A percentile compares a stretch with the other conserved stretches of the same genome.
Evolutionary conservation across 2,329 filamentous ascomycete species (phyloP).

Genomic region (Xylariales sp.): DNA sequence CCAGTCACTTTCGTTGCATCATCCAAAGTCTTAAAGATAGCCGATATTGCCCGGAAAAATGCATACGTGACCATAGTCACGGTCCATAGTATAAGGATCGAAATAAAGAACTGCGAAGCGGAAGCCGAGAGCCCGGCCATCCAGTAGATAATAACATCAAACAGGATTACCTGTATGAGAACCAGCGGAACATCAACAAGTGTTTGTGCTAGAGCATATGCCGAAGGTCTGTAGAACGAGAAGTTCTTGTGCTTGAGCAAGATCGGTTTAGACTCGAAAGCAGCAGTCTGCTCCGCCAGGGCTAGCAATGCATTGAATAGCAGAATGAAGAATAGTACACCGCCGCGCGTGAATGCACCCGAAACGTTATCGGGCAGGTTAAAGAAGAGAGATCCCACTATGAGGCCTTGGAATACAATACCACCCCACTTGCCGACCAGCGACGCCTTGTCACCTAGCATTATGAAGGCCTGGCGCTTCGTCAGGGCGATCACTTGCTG

Average conservation of each 20-base stretch:
- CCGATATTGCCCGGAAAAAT: slow-evolving; percentile 45
- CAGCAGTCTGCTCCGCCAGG: slow-evolving; percentile 52
- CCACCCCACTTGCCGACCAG: slow-evolving; percentile 22
- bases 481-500: slow-evolving; percentile 43
- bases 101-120: slow-evolving; percentile 59
- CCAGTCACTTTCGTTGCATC: slow-evolving; percentile 30
- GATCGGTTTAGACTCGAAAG: slow-evolving; percentile 58
- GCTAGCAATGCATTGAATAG: slow-evolving; percentile 58
- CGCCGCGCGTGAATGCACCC: slow-evolving; percentile 54
- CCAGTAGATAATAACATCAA: slow-evolving; percentile 57
- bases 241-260: slow-evolving; percentile 65
- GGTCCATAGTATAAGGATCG: slow-evolving; percentile 47
- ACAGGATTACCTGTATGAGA: slow-evolving; percentile 52
- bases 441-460: slow-evolving; percentile 23
- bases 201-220: slow-evolving; percentile 40
- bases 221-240: slow-evolving; percentile 59
- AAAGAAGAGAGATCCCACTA: slow-evolving; percentile 22
- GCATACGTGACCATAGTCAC: slow-evolving; percentile 52
- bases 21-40: slow-evolving; percentile 44
- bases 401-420: slow-evolving; percentile 24
- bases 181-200: slow-evolving; percentile 47
- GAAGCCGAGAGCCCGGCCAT: slow-evolving; percentile 53
- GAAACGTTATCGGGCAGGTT: slow-evolving; percentile 25
- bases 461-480: slow-evolving; percentile 23
- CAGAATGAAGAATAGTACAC: slow-evolving; percentile 56